A percentile compares a stretch with the other conserved stretches of the same genome.
Conservation (phyloP, 352 stramenopile species). For the Globisporangium sylvaticum region DNA sequence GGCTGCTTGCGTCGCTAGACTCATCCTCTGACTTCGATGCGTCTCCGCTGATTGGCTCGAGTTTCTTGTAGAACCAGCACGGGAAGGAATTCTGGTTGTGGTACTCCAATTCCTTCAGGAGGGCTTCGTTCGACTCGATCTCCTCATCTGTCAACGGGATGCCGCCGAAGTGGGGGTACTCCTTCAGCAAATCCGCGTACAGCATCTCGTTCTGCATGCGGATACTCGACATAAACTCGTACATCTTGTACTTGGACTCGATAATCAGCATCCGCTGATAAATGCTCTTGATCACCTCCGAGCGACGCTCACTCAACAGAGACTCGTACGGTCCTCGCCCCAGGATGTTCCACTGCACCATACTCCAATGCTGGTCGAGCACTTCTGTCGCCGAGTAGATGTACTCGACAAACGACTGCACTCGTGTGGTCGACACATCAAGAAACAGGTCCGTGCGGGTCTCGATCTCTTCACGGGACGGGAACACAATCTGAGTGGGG, state of each 20-base stretch:
- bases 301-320: constrained; percentile 46
- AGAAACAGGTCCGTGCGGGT: constrained; percentile 71
- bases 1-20: background rate
- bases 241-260: constrained; percentile 72
- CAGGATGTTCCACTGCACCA: constrained; percentile 87
- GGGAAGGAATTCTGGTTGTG: constrained; percentile 62
- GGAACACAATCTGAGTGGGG: constrained; percentile 72
- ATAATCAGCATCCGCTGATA: constrained; percentile 68
- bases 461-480: constrained; percentile 75
- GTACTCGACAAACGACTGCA: constrained; percentile 73
- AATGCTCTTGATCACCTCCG: constrained; percentile 69
- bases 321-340: constrained; percentile 76
- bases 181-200: constrained; percentile 56
- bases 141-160: constrained; percentile 41
- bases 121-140: constrained; percentile 32
- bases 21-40: background rate
- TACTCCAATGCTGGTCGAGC: constrained; percentile 79
- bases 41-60: constrained; percentile 18
- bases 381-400: constrained; percentile 83
- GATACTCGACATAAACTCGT: constrained; percentile 82
- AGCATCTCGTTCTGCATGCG: constrained; percentile 85
- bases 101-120: constrained; percentile 40
- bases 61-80: constrained; percentile 83
- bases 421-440: constrained; percentile 62
- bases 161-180: constrained; percentile 45